Base-by-base conservation (phyloP, 2,329 filamentous ascomycete species). In the Paecilomyces dactylethromorphus region DNA sequence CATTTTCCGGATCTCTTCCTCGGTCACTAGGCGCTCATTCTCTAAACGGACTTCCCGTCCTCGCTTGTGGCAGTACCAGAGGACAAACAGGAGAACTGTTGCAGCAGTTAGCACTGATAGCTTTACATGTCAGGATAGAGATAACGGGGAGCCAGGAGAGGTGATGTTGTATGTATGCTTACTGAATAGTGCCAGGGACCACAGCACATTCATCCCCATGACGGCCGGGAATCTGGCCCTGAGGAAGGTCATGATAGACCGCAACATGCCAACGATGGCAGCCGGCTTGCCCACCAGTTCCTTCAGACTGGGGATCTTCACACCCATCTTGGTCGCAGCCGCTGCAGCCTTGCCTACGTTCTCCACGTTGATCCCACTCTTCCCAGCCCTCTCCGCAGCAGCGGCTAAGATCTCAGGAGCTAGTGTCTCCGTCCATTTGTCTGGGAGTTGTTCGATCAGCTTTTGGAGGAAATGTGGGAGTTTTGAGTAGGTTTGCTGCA, bases 31-130 rank as follows among this genome's bases (percentile, higher is more conserved):
- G 13, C 79, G 75, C 62, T 84, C 83, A 55, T 79, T 84, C 69
- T 89, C 87, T 12, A 97, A 83, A 55, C 94, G 85, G 6, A 87
- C 87, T 77, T 99, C 93, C 52, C 86, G 86, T 45, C 94, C 94
- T 57, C 94, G 89, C 79, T 97, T 97, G 76, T 97, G 89, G 77
- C 92, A 97, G 77, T 97, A 99, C 92, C 93, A 99, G 67, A 97
- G 87, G 52, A 96, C 91, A 71, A 96, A 94, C 58, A 99, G 83
- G 15, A 97, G 82, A 57, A 97, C 90, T 90, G 58, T n/a, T 51
- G 5, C 15, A 39, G 13, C 33, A 31, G 50, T 60, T 59, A 50
- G 56, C 31, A 29, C 15, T 10, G n/a, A n/a, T 55, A 39, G 56
- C 33, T 21, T 50, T 29, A 33, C 24, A 39, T 54, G 24, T 51